Base-by-base conservation (phyloP, 768 basidiomycete genomes). In the Suillus weaverae region DNA sequence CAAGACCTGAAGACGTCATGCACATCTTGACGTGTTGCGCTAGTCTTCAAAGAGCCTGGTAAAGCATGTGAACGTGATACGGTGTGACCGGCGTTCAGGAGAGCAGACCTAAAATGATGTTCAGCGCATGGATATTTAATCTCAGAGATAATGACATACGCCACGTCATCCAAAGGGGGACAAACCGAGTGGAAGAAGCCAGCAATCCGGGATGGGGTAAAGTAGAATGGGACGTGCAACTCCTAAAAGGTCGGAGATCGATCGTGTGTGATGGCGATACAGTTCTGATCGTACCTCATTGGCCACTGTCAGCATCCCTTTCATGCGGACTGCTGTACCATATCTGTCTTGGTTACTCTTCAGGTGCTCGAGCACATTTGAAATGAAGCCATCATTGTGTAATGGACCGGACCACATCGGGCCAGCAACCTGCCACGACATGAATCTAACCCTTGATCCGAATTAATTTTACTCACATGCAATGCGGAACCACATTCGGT, bases 321-420 rank as follows among this genome's bases (percentile, higher is more conserved):
- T 91, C 90, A 99, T 98, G 61, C 97, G 83, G 0, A 84, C 70
- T 18, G 85, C 82, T 0, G 96, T 98, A 11, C 90, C 89, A 71
- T 95, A 98, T 46, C 83, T 83, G 46, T 81, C 80, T 67, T 84
- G 74, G 67, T 89, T 84, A 18, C 73, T 76, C 63, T 89, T 86
- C 14, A 96, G 79, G 70, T 95, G 91, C 26, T 84, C 80, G 36
- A 97, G 79, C 16, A 97, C 89, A 67, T 86, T 85, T n/a, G 78
- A 74, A 6, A 94, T 83, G 70, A 98, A 99, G 7, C 80, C 81
- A 2, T 79, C 69, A 72, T 95, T 85, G 71, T 99, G 97, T 30
- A 99, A 77, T 1, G 90, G 86, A 1, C 90, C 95, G 6, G 91
- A 88, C 97, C 97, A 99, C 92, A 99, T 96, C 0, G 97, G 97